Evolutionary conservation across 306 rosid genomes (phyloP), one percentile per base, ranked within the genome.

Genomic region (Ziziphus jujuba): DNA sequence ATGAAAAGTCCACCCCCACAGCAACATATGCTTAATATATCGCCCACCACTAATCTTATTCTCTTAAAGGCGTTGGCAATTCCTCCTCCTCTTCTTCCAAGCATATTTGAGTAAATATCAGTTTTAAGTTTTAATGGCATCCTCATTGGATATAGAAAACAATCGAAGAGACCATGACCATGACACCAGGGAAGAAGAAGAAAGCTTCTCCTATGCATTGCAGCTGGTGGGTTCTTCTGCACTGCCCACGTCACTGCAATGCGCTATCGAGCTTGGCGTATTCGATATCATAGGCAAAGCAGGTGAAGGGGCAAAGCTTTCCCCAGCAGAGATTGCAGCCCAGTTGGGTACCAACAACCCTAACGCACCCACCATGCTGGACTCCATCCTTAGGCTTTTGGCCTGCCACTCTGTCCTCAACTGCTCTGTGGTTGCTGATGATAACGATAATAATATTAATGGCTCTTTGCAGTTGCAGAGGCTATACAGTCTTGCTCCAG

Each of bases 271-370:
- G 61, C 82, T 84, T 0, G 92, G 85, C 1, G 50, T 84, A 35
- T 81, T 87, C 2, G 82, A 84, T 35, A 73, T 75, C 45, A 69
- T 87, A 10, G 80, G 75, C 49, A 71, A 71, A 34, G 84, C 70
- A 0, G 89, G 87, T 5, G 52, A 51, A 0, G 72, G 22, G 3
- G 59, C 66, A 15, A 25, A 33, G 43, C 82, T 87, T 51, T 81
- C 82, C 0, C 57, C 84, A 0, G 2, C 44, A 0, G 79, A 77
- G 28, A 77, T 87, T 17, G 82, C 73, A 14, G 35, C 76, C 0
- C 21, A 72, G 15, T 24, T 81, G 59, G 12, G 10, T 1, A 38
- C 80, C 33, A 25, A 7, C 11, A 87, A 84, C 60, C 58, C 80
- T 0, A 66, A 78, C 3, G 82, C 81, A 11, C 64, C 81, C 3